A percentile compares a stretch with the other conserved stretches of the same genome.
Conservation (phyloP, 257 asterid species). For the Solanum piurae region DNA sequence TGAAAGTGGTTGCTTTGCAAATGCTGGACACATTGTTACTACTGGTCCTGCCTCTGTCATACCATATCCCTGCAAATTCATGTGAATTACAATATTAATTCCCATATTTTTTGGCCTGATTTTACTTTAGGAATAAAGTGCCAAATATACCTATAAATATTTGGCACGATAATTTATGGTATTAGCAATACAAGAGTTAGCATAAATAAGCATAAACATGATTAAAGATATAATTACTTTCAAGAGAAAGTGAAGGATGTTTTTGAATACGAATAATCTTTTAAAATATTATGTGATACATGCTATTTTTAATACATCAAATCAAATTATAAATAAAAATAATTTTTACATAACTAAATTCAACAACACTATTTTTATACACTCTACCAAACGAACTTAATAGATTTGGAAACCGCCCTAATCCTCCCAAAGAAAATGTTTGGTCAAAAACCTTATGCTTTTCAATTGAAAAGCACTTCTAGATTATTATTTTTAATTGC, state of each 20-base stretch:
- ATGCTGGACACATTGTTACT: slow-evolving; percentile 58
- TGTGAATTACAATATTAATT: neutral
- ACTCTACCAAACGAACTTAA: accelerated
- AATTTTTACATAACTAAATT: neutral
- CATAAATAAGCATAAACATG: neutral
- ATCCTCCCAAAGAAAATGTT: neutral
- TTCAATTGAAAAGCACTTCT: neutral
- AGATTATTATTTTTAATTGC: neutral
- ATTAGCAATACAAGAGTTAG: neutral
- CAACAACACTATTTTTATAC: neutral
- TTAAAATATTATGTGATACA: too few relatives aligned
- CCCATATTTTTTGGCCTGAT: neutral
- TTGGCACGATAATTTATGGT: neutral
- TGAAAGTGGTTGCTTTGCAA: slow-evolving; percentile 52
- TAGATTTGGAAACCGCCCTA: neutral
- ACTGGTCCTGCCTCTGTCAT: slow-evolving; percentile 97
- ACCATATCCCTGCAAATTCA: slow-evolving; percentile 57
- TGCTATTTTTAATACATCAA: too few relatives aligned
- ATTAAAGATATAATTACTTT: too few relatives aligned
- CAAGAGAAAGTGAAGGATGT: neutral
- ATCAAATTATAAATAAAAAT: neutral
- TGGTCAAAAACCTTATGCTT: neutral
- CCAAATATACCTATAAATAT: neutral
- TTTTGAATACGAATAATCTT: too few relatives aligned
- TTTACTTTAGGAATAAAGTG: neutral